Percentiles rank a stretch among this genome's conserved stretches.
Conservation (phyloP, 495 filamentous ascomycete species). For the Penicillium subrubescens region DNA sequence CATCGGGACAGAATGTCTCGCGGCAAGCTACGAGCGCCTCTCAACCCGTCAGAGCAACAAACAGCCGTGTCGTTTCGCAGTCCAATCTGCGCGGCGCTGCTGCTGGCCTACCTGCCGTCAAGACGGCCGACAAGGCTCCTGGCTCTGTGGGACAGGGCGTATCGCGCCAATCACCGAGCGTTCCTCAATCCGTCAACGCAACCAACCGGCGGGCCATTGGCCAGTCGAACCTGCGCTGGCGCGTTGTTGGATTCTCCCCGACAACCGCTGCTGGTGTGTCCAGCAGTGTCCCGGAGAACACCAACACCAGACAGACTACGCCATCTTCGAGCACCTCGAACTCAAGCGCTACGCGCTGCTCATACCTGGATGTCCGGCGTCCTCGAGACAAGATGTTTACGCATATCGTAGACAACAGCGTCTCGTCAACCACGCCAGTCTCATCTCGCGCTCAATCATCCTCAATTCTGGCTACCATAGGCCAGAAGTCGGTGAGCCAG, state of each 20-base stretch:
- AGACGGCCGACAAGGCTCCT: background rate
- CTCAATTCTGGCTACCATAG: background rate
- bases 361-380: slow-evolving; percentile 4
- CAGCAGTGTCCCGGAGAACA: background rate
- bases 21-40: background rate
- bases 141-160: background rate
- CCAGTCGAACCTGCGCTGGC: slow-evolving; percentile 10
- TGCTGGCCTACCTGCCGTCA: background rate
- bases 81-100: background rate
- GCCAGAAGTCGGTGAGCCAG: background rate
- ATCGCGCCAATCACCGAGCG: background rate
- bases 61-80: background rate
- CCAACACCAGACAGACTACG: background rate
- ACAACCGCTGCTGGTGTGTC: background rate
- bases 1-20: background rate
- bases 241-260: slow-evolving; percentile 5
- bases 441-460: background rate
- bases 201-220: background rate
- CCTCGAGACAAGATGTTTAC: background rate
- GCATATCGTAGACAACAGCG: background rate
- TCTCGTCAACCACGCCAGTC: background rate
- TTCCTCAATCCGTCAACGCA: background rate
- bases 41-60: background rate
- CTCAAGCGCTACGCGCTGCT: background rate
- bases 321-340: background rate